These are phyloP conservation scores for Fusarium robinianum DNA, from an alignment of 2,329 filamentous ascomycete genomes.

Conservation along the genomic window DNA sequence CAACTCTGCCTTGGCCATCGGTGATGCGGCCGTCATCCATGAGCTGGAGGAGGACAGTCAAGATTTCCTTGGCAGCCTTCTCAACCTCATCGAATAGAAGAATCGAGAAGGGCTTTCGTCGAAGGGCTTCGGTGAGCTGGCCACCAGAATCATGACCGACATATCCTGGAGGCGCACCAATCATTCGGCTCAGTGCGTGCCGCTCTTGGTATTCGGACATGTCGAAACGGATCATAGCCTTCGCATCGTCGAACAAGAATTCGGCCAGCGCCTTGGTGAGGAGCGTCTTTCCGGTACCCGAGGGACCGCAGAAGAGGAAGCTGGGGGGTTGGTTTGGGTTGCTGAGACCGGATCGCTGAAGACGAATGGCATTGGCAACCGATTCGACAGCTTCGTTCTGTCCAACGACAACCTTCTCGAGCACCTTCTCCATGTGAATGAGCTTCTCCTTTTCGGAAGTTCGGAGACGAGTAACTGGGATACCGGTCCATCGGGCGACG, in stretches of 20 bases:
- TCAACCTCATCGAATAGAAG: constrained; percentile 97
- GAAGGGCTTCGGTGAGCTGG: constrained; percentile 91
- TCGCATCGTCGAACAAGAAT: constrained; percentile 96
- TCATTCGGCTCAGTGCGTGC: constrained; percentile 94
- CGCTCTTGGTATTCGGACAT: constrained; percentile 99
- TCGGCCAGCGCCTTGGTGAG: constrained; percentile 96
- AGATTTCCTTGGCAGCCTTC: constrained; percentile 96
- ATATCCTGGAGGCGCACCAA: constrained; percentile 94
- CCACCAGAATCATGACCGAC: constrained; percentile 96
- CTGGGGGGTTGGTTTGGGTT: constrained; percentile 97
- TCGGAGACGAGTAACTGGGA: constrained; percentile 90
- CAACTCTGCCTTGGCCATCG: constrained; percentile 91
- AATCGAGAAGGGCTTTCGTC: constrained; percentile 95
- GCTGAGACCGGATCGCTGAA: constrained; percentile 90
- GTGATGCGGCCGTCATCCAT: constrained; percentile 99
- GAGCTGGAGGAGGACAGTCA: constrained; percentile 96
- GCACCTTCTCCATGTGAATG: constrained; percentile 91
- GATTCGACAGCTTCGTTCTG: constrained; percentile 92
- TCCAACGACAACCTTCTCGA: constrained; percentile 84
- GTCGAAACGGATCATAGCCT: constrained; percentile 98
- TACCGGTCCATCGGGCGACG: constrained; percentile 96
- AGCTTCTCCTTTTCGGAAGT: constrained; percentile 98
- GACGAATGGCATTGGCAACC: constrained; percentile 92
- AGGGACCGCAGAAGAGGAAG: constrained; percentile 98
- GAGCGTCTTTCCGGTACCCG: constrained; percentile 96